These are phyloP conservation scores for Juglanconis juglandina DNA, from an alignment of 2,329 filamentous ascomycete species.

Conservation along the genomic window DNA sequence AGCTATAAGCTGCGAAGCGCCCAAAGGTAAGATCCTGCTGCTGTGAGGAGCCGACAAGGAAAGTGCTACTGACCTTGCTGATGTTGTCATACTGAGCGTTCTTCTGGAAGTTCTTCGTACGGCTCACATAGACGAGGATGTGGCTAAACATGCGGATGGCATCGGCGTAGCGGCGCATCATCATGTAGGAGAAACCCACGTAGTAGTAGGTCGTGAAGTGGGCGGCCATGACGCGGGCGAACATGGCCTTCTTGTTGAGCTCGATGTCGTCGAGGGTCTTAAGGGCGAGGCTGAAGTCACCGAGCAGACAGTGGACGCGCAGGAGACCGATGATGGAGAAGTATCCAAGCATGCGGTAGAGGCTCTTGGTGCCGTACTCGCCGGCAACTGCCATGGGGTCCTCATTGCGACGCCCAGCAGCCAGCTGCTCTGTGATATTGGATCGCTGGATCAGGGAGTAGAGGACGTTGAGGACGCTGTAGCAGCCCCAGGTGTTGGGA, in stretches of 20 bases:
- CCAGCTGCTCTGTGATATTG: conserved; percentile 96
- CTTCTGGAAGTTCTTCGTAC: conserved; percentile 99
- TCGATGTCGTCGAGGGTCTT: conserved; percentile 99
- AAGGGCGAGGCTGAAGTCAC: conserved; percentile 95
- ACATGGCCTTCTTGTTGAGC: conserved; percentile 99
- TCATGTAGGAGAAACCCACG: conserved; percentile 99
- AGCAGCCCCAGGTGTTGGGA: conserved; percentile 99
- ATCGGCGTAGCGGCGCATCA: conserved; percentile 99
- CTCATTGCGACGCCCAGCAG: conserved; percentile 89
- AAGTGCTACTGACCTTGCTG: conserved; percentile 59
- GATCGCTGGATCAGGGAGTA: conserved; percentile 98
- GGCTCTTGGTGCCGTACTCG: conserved; percentile 88
- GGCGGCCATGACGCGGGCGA: conserved; percentile 97
- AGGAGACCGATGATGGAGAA: conserved; percentile 98
- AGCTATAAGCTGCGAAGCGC: too few relatives aligned
- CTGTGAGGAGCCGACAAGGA: too few relatives aligned
- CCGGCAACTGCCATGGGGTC: conserved; percentile 84
- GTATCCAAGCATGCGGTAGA: conserved; percentile 98
- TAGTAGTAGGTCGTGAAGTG: conserved; percentile 99
- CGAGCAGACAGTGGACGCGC: conserved; percentile 91
- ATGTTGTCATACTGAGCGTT: conserved; percentile 97
- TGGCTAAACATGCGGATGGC: conserved; percentile 99
- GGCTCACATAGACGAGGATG: conserved; percentile 96
- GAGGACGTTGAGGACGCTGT: conserved; percentile 97
- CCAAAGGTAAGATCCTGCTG: too few relatives aligned